phyloP scores from a whole-genome alignment of 768 basidiomycete genomes.

The Pleurotus tuber-regium region DNA sequence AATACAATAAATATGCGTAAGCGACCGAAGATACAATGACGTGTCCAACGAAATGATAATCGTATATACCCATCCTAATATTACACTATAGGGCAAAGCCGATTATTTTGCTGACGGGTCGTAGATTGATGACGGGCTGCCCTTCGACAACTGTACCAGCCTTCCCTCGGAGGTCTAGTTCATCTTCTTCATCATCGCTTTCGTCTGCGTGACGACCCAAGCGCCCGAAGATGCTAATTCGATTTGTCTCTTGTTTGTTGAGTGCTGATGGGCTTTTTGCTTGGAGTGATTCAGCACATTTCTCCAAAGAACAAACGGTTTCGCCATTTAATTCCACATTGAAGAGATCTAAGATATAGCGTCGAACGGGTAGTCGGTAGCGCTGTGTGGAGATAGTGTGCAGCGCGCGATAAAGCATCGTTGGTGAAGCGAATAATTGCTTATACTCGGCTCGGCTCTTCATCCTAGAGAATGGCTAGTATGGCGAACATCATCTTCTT shows the following conservation, averaged over 20 bases:
- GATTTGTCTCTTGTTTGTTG: constrained; percentile 36
- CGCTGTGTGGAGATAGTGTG: constrained; percentile 86
- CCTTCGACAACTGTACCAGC: constrained; percentile 37
- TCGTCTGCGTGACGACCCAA: constrained; percentile 53
- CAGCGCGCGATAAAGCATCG: constrained; percentile 81
- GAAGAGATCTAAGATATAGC: constrained; percentile 93
- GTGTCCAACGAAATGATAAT: no score
- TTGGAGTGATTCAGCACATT: constrained; percentile 49
- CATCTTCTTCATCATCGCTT: constrained; percentile 58
- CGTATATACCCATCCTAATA: not conserved
- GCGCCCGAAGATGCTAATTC: constrained; percentile 62
- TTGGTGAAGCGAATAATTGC: constrained; percentile 70
- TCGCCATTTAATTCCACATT: constrained; percentile 72
- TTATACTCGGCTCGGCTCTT: constrained; percentile 77
- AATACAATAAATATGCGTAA: no score
- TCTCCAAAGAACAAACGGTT: constrained; percentile 51
- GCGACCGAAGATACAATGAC: no score
- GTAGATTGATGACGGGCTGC: constrained; percentile 53
- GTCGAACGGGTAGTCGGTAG: constrained; percentile 88
- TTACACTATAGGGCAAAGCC: constrained; percentile 44
- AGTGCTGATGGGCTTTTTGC: constrained; percentile 21
- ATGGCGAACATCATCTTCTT: constrained; percentile 6
- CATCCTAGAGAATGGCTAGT: constrained; percentile 45
- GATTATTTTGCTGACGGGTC: constrained; percentile 55
- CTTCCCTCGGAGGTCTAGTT: constrained; percentile 41